A percentile compares a stretch with the other conserved stretches of the same genome.
These are phyloP conservation scores for Rhizoclosmatium globosum DNA, from an alignment of 192 early-diverging fungal genomes.

Conservation along the genomic window DNA sequence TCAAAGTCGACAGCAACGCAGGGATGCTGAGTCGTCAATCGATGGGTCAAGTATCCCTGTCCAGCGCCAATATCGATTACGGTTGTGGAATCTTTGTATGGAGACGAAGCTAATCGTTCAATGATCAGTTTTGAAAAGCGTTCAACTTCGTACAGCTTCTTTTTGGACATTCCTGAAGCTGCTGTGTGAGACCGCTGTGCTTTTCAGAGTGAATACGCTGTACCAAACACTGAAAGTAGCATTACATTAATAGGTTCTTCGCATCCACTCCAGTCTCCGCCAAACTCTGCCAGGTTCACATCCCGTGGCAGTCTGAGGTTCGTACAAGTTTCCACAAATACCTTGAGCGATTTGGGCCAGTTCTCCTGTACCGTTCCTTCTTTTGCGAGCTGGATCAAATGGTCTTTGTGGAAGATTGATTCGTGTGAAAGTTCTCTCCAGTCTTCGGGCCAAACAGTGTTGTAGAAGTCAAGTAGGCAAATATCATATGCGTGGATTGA, in stretches of 20 bases:
- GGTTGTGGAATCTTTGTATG: neutral
- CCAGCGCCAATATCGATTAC: slow-evolving; percentile 48
- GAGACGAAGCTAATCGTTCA: neutral
- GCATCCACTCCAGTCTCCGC: neutral
- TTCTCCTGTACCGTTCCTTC: slow-evolving; percentile 4
- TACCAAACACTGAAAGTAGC: too few species aligned
- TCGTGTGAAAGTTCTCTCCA: slow-evolving; percentile 24
- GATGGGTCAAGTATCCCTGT: slow-evolving; percentile 47
- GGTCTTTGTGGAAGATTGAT: neutral
- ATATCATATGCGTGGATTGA: slow-evolving; percentile 32
- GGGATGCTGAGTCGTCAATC: slow-evolving; percentile 30
- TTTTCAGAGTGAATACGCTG: neutral
- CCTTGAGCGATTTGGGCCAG: slow-evolving; percentile 40
- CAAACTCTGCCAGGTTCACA: slow-evolving; percentile 13
- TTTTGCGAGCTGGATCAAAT: neutral
- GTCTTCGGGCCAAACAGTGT: slow-evolving; percentile 7
- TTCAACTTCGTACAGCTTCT: slow-evolving; percentile 39
- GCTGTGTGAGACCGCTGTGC: neutral
- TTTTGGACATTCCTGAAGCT: slow-evolving; percentile 22
- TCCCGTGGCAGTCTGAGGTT: slow-evolving; percentile 12
- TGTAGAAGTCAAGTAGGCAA: slow-evolving; percentile 6
- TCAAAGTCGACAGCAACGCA: slow-evolving; percentile 48
- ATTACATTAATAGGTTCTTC: neutral
- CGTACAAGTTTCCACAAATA: neutral
- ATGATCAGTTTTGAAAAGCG: slow-evolving; percentile 21